phyloP scores from a whole-genome alignment of 169 alveolate genomes.

The Eimeria mitis region DNA sequence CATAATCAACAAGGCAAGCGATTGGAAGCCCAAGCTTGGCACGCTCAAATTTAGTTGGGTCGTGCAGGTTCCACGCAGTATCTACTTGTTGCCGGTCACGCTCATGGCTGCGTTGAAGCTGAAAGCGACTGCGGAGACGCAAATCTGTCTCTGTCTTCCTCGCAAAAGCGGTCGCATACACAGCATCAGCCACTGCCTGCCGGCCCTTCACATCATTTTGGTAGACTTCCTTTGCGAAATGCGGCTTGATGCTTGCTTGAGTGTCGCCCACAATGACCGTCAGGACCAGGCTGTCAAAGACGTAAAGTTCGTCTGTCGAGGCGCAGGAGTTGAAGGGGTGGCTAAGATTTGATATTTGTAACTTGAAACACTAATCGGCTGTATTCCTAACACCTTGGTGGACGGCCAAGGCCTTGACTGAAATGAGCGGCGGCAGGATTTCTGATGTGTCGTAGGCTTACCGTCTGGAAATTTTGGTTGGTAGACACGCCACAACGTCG shows the following conservation, averaged over 20 bases:
- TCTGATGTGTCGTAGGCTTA: conserved; percentile 20
- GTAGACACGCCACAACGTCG: conserved; percentile 75
- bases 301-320: conserved; percentile 50
- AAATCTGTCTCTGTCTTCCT: conserved; percentile 28
- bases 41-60: conserved; percentile 41
- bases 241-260: conserved; percentile 44
- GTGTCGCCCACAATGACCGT: conserved; percentile 73
- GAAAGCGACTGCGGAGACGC: conserved; percentile 22
- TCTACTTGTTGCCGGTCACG: conserved; percentile 51
- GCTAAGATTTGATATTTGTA: not conserved
- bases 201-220: conserved; percentile 78
- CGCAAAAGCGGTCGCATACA: conserved; percentile 65
- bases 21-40: conserved; percentile 78
- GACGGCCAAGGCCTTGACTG: not conserved
- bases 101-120: conserved; percentile 21
- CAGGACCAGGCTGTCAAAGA: conserved; percentile 80
- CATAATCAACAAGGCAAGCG: conserved; percentile 72
- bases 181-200: conserved; percentile 72
- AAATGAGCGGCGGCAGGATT: not conserved
- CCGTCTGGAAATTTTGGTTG: conserved; percentile 80
- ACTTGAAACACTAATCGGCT: not conserved
- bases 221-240: conserved; percentile 68
- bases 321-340: not conserved
- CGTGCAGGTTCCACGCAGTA: conserved; percentile 67
- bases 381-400: not conserved